A percentile compares a stretch with the other conserved stretches of the same genome.
Conservation (phyloP, 1,284 basidiomycete species). For the Ganoderma multipileum region DNA sequence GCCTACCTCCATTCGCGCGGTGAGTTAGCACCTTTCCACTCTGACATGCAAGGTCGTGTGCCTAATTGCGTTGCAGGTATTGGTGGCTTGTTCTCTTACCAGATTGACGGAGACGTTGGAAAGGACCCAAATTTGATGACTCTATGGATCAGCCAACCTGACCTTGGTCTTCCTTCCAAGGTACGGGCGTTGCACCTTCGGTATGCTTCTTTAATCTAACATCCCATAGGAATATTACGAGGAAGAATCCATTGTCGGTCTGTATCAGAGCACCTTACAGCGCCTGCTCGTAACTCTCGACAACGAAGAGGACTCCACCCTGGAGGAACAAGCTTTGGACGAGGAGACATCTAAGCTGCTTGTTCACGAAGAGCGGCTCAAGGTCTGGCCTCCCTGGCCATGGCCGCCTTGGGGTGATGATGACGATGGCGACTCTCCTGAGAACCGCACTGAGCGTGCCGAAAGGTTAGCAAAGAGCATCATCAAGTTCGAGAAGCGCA, state of each 20-base stretch:
- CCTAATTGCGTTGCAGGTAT: constrained; percentile 57
- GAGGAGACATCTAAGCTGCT: constrained; percentile 38
- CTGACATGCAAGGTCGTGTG: too few species aligned
- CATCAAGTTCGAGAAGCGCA: constrained; percentile 79
- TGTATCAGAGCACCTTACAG: constrained; percentile 78
- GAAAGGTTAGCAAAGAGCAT: constrained; percentile 76
- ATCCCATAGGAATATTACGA: constrained; percentile 84
- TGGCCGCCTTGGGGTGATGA: constrained; percentile 84
- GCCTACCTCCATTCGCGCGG: constrained; percentile 89
- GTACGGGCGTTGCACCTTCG: constrained; percentile 42
- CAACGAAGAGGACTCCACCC: constrained; percentile 49
- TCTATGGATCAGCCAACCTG: constrained; percentile 87
- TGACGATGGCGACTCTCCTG: constrained; percentile 52
- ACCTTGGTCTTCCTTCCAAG: constrained; percentile 89
- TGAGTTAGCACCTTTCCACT: constrained; percentile 36
- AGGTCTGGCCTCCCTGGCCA: constrained; percentile 83
- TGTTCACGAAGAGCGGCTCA: constrained; percentile 64
- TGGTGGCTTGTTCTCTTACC: constrained; percentile 78
- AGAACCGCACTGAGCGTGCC: constrained; percentile 53
- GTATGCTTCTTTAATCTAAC: constrained; percentile 5
- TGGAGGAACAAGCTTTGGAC: constrained; percentile 23
- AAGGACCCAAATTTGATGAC: constrained; percentile 90
- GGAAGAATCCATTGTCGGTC: constrained; percentile 72
- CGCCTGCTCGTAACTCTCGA: constrained; percentile 72
- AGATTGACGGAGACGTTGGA: constrained; percentile 89